Evolutionary conservation across 441 rosid species (phyloP).

Genomic region (Metrosideros polymorpha): DNA sequence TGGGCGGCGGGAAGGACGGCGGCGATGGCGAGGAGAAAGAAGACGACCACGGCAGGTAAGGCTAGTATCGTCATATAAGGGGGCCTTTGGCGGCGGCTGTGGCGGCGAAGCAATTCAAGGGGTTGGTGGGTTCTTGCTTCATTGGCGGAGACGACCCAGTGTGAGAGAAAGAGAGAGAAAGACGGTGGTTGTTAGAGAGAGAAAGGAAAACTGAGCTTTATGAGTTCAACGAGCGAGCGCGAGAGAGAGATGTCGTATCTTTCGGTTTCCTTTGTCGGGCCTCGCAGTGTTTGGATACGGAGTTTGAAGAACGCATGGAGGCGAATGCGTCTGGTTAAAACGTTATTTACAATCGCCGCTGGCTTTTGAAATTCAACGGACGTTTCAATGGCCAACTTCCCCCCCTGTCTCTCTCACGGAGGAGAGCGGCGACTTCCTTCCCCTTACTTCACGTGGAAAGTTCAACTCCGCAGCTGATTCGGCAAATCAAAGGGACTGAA

Average conservation of each 20-base stretch:
- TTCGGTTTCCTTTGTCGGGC: not conserved
- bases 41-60: not conserved
- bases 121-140: not conserved
- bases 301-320: not conserved
- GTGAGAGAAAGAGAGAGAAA: constrained; percentile 2
- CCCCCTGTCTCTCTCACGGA: too few species aligned
- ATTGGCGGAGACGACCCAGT: not conserved
- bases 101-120: not conserved
- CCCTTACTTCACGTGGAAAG: not conserved
- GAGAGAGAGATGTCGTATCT: not conserved
- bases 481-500: too few species aligned
- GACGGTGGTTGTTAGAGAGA: not conserved
- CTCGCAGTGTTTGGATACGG: not conserved
- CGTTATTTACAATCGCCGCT: too few species aligned
- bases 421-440: too few species aligned
- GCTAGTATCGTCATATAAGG: not conserved
- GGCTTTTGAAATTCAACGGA: not conserved
- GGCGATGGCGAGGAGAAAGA: constrained; percentile 9
- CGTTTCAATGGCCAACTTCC: not conserved
- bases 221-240: not conserved
- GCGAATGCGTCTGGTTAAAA: too few species aligned
- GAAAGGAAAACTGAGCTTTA: not conserved
- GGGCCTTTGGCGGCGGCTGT: constrained; percentile 11
- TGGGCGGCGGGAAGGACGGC: not conserved
- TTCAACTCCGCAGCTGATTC: not conserved